Conservation (phyloP, 129 eudicot genomes). For the Rutidosis leptorrhynchoides region DNA sequence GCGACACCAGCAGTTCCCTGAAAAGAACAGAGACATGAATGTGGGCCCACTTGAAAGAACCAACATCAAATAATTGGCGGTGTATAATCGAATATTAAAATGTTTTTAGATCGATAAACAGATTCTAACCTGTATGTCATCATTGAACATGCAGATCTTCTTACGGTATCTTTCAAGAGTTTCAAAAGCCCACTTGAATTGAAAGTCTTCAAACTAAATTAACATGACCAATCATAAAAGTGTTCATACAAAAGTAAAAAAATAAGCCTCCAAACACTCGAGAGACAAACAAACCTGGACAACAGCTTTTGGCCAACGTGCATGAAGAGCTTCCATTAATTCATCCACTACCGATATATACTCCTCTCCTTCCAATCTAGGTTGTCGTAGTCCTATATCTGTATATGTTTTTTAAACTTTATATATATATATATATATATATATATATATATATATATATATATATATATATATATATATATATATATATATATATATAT, state of each 20-base stretch:
- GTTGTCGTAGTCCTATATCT: conserved; percentile 96
- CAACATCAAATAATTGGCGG: neutral
- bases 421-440: too few species aligned
- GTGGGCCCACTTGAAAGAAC: neutral
- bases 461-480: too few species aligned
- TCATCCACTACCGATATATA: conserved; percentile 89
- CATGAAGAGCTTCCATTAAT: conserved; percentile 93
- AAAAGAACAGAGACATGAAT: conserved; percentile 27
- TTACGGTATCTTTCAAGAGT: conserved; percentile 81
- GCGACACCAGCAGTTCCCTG: conserved; percentile 99
- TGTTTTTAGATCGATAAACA: conserved; percentile 3
- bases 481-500: too few species aligned
- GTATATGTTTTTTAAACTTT: conserved; percentile 26
- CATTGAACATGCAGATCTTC: conserved; percentile 95
- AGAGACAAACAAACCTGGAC: conserved; percentile 68
- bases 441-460: too few species aligned
- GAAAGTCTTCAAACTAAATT: conserved; percentile 91
- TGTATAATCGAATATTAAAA: neutral
- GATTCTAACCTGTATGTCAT: conserved; percentile 80
- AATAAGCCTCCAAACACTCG: neutral
- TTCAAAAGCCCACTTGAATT: conserved; percentile 98
- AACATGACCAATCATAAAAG: conserved; percentile 19
- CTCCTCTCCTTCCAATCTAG: conserved; percentile 93
- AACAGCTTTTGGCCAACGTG: conserved; percentile 99
- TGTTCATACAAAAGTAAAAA: conserved; percentile 7